Evolutionary conservation across 345 rosid genomes (phyloP).

Genomic region (Corchorus olitorius): DNA sequence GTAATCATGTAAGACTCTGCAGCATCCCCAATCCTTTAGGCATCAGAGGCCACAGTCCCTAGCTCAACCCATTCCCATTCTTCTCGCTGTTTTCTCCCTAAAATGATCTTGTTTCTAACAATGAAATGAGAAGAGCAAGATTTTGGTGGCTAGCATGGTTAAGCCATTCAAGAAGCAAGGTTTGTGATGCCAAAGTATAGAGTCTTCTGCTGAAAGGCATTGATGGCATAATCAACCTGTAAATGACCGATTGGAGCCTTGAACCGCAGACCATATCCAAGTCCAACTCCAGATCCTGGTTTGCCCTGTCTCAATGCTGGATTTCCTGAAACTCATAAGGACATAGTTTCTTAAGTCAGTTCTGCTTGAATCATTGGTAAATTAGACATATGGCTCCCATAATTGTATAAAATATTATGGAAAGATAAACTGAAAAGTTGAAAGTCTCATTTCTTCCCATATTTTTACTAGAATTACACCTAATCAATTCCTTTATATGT

Average conservation of each 20-base stretch:
- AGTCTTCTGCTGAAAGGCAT: slow-evolving; percentile 78
- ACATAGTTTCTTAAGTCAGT: background rate
- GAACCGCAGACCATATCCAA: slow-evolving; percentile 70
- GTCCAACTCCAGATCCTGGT: slow-evolving; percentile 83
- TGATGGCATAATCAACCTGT: slow-evolving; percentile 69
- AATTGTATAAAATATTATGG: background rate
- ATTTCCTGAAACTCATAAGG: slow-evolving; percentile 64
- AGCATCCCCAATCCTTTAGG: background rate
- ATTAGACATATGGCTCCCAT: slow-evolving; percentile 7
- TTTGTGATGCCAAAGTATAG: slow-evolving; percentile 85
- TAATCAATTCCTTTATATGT: background rate
- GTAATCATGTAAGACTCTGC: background rate
- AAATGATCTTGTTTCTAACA: background rate
- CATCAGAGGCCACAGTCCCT: background rate
- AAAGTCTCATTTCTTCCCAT: background rate
- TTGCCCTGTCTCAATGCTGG: slow-evolving; percentile 82
- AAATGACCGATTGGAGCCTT: slow-evolving; percentile 71
- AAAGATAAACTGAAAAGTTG: background rate
- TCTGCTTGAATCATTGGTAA: background rate
- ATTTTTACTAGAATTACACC: background rate
- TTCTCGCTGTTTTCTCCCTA: background rate
- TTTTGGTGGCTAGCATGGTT: background rate
- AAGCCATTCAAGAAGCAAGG: slow-evolving; percentile 48
- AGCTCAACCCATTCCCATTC: background rate
- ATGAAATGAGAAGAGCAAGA: background rate